A percentile compares a stretch with the other conserved stretches of the same genome.
Evolutionary conservation across 75 land plant genomes (phyloP).

Genomic region (Pinus albicaulis): DNA sequence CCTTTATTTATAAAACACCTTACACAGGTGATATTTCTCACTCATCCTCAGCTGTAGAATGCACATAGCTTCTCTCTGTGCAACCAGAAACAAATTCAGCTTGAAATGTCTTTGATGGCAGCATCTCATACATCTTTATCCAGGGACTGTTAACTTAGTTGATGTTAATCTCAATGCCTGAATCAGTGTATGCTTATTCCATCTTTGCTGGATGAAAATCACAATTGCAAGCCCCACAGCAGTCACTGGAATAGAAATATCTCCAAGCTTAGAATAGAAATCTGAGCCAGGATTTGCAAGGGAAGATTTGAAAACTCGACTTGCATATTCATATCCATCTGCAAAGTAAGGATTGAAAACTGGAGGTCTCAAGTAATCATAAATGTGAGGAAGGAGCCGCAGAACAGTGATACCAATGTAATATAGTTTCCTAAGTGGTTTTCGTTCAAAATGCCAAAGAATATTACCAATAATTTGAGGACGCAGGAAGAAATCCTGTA

Average conservation of each 20-base stretch:
- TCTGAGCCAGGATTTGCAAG: constrained; percentile 52
- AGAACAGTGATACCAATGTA: constrained; percentile 62
- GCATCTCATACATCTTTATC: constrained; percentile 50
- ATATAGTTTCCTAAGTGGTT: constrained; percentile 49
- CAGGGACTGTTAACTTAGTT: constrained; percentile 30
- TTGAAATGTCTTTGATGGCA: constrained; percentile 50
- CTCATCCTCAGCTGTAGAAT: too few species aligned
- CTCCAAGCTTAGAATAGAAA: constrained; percentile 23
- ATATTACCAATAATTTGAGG: constrained; percentile 63
- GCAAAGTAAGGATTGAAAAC: constrained; percentile 51
- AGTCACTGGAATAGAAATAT: constrained; percentile 26
- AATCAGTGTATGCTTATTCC: constrained; percentile 35
- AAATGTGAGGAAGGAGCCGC: constrained; percentile 60
- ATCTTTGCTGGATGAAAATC: constrained; percentile 63
- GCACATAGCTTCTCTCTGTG: too few species aligned
- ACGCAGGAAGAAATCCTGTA: constrained; percentile 72
- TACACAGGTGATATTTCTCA: too few species aligned
- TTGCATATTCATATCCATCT: constrained; percentile 28
- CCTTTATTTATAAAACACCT: too few species aligned
- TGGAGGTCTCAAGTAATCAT: constrained; percentile 42
- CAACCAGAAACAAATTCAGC: constrained; percentile 46
- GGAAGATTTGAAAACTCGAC: too few species aligned
- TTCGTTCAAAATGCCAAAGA: constrained; percentile 46
- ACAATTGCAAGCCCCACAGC: constrained; percentile 40
- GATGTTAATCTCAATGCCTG: constrained; percentile 21